Percentiles rank a stretch among this genome's conserved stretches.
Evolutionary conservation across 1,139 yeast genomes (phyloP).

Genomic region (Yamadazyma blattariae): DNA sequence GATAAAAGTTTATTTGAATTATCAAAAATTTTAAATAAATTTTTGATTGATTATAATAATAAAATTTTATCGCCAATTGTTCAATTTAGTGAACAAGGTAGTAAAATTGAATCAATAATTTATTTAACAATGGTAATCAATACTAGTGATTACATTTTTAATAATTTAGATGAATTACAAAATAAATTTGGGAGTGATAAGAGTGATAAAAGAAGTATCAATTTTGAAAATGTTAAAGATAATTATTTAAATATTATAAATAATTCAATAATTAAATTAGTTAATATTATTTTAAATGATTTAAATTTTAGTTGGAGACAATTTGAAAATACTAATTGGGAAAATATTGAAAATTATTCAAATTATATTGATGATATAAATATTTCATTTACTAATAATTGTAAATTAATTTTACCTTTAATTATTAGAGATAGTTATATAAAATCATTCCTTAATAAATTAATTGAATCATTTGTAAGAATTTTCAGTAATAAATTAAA

Average conservation of each 20-base stretch:
- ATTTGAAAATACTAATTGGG: conserved; percentile 79
- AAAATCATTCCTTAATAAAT: conserved; percentile 72
- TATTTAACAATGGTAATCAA: conserved; percentile 73
- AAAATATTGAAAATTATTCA: conserved; percentile 47
- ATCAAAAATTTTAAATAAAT: conserved; percentile 62
- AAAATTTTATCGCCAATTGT: conserved; percentile 60
- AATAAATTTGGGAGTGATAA: conserved; percentile 49
- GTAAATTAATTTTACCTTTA: conserved; percentile 51
- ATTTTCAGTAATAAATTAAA: conserved; percentile 60
- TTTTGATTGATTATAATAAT: conserved; percentile 62
- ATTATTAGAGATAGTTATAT: conserved; percentile 70
- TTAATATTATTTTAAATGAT: conserved; percentile 59
- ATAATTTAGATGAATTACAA: conserved; percentile 74
- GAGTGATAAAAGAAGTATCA: conserved; percentile 17
- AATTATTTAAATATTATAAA: conserved; percentile 58
- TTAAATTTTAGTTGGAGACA: conserved; percentile 80
- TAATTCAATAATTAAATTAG: conserved; percentile 53
- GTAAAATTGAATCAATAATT: conserved; percentile 53
- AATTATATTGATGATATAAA: conserved; percentile 62
- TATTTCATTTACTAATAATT: conserved; percentile 42
- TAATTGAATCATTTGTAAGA: conserved; percentile 61
- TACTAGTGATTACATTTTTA: conserved; percentile 86
- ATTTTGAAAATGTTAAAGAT: conserved; percentile 57
- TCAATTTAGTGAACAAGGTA: conserved; percentile 18
- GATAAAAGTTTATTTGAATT: conserved; percentile 64